phyloP scores from a whole-genome alignment of 2,329 filamentous ascomycete species.

The Claviceps sp. region DNA sequence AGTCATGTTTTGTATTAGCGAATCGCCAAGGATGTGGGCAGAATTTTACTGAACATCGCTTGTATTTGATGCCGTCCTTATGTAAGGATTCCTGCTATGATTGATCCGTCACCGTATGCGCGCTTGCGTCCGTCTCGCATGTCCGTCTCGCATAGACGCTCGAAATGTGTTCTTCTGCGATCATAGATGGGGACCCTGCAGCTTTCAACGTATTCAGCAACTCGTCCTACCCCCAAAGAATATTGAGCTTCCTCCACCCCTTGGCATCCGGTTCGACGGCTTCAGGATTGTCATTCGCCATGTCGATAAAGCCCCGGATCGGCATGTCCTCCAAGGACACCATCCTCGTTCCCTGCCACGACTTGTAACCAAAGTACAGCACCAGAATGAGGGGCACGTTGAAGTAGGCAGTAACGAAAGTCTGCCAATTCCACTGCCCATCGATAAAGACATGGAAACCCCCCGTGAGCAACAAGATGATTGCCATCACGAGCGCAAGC shows the following conservation, averaged over 20 bases:
- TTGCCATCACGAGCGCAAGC: constrained; percentile 38
- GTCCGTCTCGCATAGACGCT: no score
- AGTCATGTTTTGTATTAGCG: neutral
- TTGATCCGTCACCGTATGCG: no score
- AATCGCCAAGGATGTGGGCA: neutral
- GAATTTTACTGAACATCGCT: no score
- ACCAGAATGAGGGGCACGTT: constrained; percentile 41
- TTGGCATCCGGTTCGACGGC: neutral
- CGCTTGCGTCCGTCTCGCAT: no score
- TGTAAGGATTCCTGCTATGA: no score
- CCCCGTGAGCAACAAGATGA: constrained; percentile 48
- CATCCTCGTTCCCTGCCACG: constrained; percentile 14
- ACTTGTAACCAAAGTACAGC: constrained; percentile 43
- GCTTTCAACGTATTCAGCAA: no score
- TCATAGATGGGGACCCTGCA: neutral
- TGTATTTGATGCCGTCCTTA: no score
- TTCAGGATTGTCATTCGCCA: constrained; percentile 7
- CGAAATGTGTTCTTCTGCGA: neutral
- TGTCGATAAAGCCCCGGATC: constrained; percentile 9
- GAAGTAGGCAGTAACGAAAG: constrained; percentile 47
- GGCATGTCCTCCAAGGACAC: constrained; percentile 9
- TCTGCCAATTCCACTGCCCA: constrained; percentile 40
- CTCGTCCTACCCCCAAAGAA: constrained; percentile 8
- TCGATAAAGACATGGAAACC: constrained; percentile 59
- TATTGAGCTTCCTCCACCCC: constrained; percentile 9